Percentiles rank a stretch among this genome's conserved stretches.
Conservation (phyloP, 2,329 filamentous ascomycete genomes). For the Samsoniella hepiali region DNA sequence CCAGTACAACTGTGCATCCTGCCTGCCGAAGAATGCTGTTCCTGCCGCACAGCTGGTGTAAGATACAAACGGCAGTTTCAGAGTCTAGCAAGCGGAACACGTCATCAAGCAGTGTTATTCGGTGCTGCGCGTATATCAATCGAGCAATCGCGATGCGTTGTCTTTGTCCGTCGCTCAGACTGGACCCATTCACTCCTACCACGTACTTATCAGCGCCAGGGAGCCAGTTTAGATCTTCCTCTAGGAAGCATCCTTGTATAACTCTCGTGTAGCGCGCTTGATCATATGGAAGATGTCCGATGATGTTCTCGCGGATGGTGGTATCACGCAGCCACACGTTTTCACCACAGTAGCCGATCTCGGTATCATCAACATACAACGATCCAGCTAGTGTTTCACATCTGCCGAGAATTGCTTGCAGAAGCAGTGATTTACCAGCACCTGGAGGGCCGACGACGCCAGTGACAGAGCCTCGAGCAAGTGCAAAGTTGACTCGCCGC, state of each 20-base stretch:
- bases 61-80: neutral
- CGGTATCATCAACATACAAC: neutral
- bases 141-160: conserved; percentile 14
- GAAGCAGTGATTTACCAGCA: neutral
- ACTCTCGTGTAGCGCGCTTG: neutral
- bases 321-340: neutral
- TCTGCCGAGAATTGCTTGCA: neutral
- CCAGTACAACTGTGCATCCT: neutral
- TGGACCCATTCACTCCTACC: neutral
- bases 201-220: neutral
- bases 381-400: neutral
- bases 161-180: neutral
- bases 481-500: neutral
- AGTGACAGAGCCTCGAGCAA: neutral
- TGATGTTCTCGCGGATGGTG: neutral
- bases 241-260: neutral
- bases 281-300: neutral
- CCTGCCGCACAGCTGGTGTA: neutral
- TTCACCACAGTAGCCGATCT: neutral
- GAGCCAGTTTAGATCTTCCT: neutral
- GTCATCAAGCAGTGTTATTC: conserved; percentile 17
- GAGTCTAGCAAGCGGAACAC: conserved; percentile 19
- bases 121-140: conserved; percentile 7
- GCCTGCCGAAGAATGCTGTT: neutral
- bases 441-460: neutral